Conservation (phyloP, 768 basidiomycete genomes). For the Kwoniella shandongensis region DNA sequence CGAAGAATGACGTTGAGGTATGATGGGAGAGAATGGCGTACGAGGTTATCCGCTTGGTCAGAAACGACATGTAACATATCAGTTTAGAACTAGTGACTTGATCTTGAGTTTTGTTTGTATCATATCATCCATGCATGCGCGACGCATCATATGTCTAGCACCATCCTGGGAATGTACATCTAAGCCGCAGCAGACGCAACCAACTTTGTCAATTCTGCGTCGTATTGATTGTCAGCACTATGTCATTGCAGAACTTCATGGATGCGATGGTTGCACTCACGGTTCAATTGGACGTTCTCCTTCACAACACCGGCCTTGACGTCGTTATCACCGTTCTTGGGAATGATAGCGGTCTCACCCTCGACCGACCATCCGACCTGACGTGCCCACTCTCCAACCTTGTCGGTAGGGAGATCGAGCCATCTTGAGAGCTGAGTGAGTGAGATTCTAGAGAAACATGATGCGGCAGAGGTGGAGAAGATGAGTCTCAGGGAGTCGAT, state of each 20-base stretch:
- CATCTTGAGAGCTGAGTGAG: constrained; percentile 44
- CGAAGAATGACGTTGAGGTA: not conserved
- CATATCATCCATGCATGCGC: constrained; percentile 7
- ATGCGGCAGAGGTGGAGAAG: constrained; percentile 49
- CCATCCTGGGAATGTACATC: constrained; percentile 3
- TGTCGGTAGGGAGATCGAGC: constrained; percentile 43
- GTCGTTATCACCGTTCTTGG: constrained; percentile 54
- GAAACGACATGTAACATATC: too few relatives aligned
- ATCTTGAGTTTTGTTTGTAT: not conserved
- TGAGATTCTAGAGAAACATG: constrained; percentile 49
- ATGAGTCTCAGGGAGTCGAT: constrained; percentile 37
- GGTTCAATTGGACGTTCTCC: constrained; percentile 53
- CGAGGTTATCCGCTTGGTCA: too few relatives aligned
- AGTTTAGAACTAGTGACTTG: too few relatives aligned
- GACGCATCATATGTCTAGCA: not conserved
- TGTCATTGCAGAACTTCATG: not conserved
- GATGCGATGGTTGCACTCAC: constrained; percentile 39
- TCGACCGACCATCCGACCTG: constrained; percentile 50
- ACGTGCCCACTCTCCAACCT: constrained; percentile 37
- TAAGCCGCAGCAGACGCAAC: constrained; percentile 50
- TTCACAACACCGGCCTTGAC: constrained; percentile 54
- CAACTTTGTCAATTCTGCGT: constrained; percentile 52
- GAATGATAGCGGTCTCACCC: constrained; percentile 46
- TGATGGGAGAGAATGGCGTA: too few relatives aligned
- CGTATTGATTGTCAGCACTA: not conserved